Evolutionary conservation across 371 early-diverging fungal species (phyloP).

Genomic region (Coemansia sp.): DNA sequence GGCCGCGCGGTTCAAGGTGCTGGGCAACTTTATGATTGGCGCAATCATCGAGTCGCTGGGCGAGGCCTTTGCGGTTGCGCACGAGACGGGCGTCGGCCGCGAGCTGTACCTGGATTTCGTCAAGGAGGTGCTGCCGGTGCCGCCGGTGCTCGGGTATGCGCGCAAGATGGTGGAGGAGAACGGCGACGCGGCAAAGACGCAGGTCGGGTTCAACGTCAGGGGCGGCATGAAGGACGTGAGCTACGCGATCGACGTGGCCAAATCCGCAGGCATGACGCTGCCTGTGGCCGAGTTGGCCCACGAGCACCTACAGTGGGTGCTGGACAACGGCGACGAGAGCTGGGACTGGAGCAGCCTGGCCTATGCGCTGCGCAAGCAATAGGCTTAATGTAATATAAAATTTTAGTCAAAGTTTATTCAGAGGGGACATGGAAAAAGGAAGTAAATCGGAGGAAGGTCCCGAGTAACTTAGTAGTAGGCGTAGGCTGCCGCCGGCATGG

Average conservation of each 20-base stretch:
- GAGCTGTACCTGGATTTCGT: constrained; percentile 61
- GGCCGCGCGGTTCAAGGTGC: constrained; percentile 61
- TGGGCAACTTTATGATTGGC: constrained; percentile 67
- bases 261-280: constrained; percentile 22
- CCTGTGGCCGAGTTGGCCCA: constrained; percentile 37
- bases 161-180: constrained; percentile 48
- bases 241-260: constrained; percentile 48
- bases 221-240: constrained; percentile 60
- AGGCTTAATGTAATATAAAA: background rate
- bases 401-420: background rate
- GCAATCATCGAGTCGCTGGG: constrained; percentile 62
- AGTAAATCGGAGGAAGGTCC: background rate
- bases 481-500: constrained; percentile 12
- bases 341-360: constrained; percentile 41
- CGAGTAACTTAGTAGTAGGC: constrained; percentile 29
- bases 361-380: constrained; percentile 29
- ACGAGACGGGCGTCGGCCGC: constrained; percentile 58
- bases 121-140: constrained; percentile 56
- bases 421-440: background rate
- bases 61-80: constrained; percentile 70
- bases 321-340: constrained; percentile 22
- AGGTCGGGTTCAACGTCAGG: constrained; percentile 54
- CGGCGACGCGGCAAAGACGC: constrained; percentile 52
- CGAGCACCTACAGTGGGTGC: constrained; percentile 38
- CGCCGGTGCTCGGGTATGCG: constrained; percentile 48